Conservation (phyloP, 2,329 filamentous ascomycete genomes). For the Taxawa tesnikishii region DNA sequence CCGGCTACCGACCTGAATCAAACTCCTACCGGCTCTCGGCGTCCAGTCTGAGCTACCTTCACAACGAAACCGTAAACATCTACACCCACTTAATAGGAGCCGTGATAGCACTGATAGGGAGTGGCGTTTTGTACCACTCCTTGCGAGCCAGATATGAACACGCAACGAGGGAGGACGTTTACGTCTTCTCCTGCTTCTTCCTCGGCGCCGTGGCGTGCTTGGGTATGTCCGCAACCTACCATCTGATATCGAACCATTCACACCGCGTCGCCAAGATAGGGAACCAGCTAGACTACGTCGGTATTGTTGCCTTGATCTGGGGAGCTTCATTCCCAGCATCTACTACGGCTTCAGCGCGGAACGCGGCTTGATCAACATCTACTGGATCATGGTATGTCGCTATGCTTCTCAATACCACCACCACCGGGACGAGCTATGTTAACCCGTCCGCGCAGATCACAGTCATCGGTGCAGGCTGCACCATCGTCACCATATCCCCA, state of each 20-base stretch:
- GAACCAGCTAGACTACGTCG: constrained; percentile 89
- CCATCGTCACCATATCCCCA: constrained; percentile 65
- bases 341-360: constrained; percentile 77
- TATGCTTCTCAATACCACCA: background rate
- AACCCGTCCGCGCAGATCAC: constrained; percentile 50
- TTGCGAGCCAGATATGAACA: constrained; percentile 54
- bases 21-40: constrained; percentile 48
- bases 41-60: constrained; percentile 47
- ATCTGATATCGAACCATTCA: constrained; percentile 78
- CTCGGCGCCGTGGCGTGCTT: constrained; percentile 41
- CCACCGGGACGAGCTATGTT: too few relatives aligned
- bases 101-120: constrained; percentile 41
- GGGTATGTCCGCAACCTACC: constrained; percentile 54
- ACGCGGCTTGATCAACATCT: constrained; percentile 51
- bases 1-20: constrained; percentile 52
- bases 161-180: constrained; percentile 50
- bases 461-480: constrained; percentile 63
- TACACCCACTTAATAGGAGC: constrained; percentile 61
- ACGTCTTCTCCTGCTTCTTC: constrained; percentile 70
- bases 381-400: constrained; percentile 58
- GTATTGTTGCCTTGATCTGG: constrained; percentile 83
- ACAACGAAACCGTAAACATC: constrained; percentile 62
- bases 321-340: constrained; percentile 83
- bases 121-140: constrained; percentile 41
- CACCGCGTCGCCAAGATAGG: constrained; percentile 65